A percentile compares a stretch with the other conserved stretches of the same genome.
phyloP scores from a whole-genome alignment of 805 yeast species.

The Cyberlindnera amylophila region DNA sequence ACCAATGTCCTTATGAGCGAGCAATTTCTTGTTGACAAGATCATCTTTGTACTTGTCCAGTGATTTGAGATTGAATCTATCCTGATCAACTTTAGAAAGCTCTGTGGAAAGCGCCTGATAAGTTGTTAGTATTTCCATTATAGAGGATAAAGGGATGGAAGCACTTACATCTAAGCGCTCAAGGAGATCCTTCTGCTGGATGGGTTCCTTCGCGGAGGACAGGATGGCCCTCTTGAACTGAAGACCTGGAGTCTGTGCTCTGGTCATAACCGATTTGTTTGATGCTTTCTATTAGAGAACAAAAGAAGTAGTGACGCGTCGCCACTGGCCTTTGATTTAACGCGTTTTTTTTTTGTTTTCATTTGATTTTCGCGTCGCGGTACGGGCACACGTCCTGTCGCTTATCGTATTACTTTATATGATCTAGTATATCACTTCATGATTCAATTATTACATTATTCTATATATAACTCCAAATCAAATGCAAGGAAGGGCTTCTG shows the following conservation, averaged over 20 bases:
- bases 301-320: no score
- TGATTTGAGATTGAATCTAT: slow-evolving; percentile 43
- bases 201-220: slow-evolving; percentile 52
- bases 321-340: no score
- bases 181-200: slow-evolving; percentile 59
- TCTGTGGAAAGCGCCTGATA: slow-evolving; percentile 52
- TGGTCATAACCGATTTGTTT: slow-evolving; percentile 14
- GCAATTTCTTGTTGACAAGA: slow-evolving; percentile 53
- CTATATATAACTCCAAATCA: no score
- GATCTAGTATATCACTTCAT: no score
- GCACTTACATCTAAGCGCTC: slow-evolving; percentile 44
- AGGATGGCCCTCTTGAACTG: slow-evolving; percentile 45
- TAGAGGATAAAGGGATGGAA: neutral
- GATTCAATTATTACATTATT: no score
- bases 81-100: slow-evolving; percentile 60
- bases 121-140: slow-evolving; percentile 10
- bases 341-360: no score
- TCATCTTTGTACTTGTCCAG: slow-evolving; percentile 45
- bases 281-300: neutral
- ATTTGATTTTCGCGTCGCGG: no score
- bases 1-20: slow-evolving; percentile 60
- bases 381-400: no score
- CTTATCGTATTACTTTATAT: no score
- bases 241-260: slow-evolving; percentile 23
- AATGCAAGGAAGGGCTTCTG: no score